phyloP scores from a whole-genome alignment of 768 basidiomycete species.

The Paxillus ammoniavirescens region DNA sequence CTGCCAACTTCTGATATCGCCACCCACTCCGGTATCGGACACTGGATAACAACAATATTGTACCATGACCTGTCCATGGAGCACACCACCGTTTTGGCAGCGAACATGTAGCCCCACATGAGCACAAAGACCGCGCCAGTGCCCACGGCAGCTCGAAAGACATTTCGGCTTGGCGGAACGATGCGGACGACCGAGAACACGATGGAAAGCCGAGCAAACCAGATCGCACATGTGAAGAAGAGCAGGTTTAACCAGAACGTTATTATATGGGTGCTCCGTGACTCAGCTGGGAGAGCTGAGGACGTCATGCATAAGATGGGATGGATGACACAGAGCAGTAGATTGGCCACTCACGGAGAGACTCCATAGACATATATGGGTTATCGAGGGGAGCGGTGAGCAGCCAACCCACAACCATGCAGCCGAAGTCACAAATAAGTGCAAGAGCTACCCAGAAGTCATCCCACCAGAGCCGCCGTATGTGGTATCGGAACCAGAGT shows the following conservation, averaged over 20 bases:
- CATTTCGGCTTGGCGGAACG: conserved; percentile 14
- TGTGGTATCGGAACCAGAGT: conserved; percentile 24
- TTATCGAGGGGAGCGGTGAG: conserved; percentile 27
- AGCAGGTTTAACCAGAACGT: conserved; percentile 22
- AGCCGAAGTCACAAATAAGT: conserved; percentile 7
- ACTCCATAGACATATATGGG: conserved; percentile 7
- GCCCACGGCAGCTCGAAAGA: background rate
- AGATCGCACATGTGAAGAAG: conserved; percentile 23
- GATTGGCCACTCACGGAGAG: conserved; percentile 12
- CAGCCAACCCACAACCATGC: conserved; percentile 14
- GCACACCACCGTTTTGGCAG: conserved; percentile 38
- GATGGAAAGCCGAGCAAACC: conserved; percentile 29
- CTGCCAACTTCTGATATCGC: conserved; percentile 53
- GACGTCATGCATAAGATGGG: conserved; percentile 19
- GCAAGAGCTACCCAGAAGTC: conserved; percentile 25
- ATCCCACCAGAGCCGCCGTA: conserved; percentile 28
- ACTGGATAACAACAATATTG: conserved; percentile 33
- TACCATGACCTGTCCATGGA: conserved; percentile 41
- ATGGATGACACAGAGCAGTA: background rate
- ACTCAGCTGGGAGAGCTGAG: conserved; percentile 18
- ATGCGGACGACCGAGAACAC: conserved; percentile 23
- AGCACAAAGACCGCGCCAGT: conserved; percentile 8
- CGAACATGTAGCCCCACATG: conserved; percentile 21
- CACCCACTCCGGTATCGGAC: conserved; percentile 44
- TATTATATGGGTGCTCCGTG: conserved; percentile 15